phyloP scores from a whole-genome alignment of 2,329 filamentous ascomycete genomes.

The Aspergillus tanneri region DNA sequence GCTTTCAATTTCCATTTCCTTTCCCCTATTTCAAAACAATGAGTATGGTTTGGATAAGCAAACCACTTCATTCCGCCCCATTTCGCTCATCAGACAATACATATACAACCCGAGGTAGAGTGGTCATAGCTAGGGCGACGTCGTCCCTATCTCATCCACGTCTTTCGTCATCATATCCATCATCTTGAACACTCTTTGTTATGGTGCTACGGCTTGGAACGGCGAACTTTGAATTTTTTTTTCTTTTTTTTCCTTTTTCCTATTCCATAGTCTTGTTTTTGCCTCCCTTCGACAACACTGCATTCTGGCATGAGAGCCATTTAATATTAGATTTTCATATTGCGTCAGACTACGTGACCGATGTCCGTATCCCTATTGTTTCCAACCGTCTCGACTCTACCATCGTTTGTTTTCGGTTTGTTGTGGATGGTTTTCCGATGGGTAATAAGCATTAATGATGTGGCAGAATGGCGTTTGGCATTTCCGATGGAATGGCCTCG shows the following conservation, averaged over 20 bases:
- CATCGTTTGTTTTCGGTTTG: slow-evolving; percentile 5
- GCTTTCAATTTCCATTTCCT: slow-evolving; percentile 14
- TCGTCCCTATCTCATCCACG: slow-evolving; percentile 23
- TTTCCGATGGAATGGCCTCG: background rate
- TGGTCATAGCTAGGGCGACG: slow-evolving; percentile 22
- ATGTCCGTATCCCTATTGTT: slow-evolving; percentile 12
- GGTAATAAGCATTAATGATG: slow-evolving; percentile 14
- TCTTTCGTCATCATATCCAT: slow-evolving; percentile 20
- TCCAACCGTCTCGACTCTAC: slow-evolving; percentile 3
- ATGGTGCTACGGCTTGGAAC: slow-evolving; percentile 41
- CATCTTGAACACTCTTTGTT: slow-evolving; percentile 32
- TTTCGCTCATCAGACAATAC: slow-evolving; percentile 15
- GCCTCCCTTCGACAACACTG: slow-evolving; percentile 18
- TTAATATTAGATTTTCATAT: slow-evolving; percentile 28
- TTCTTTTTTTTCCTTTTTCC: slow-evolving; percentile 17
- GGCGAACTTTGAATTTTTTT: slow-evolving; percentile 32
- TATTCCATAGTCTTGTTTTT: slow-evolving; percentile 12
- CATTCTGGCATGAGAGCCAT: slow-evolving; percentile 26
- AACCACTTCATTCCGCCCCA: slow-evolving; percentile 9
- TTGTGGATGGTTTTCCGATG: slow-evolving; percentile 9
- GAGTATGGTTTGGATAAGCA: background rate
- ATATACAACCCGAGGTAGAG: slow-evolving; percentile 14
- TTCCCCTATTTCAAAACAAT: slow-evolving; percentile 11
- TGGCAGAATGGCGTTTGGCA: slow-evolving; percentile 15
- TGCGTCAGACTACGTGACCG: slow-evolving; percentile 25